A percentile compares a stretch with the other conserved stretches of the same genome.
Conservation (phyloP, 768 basidiomycete genomes). For the Auriscalpium orientale region DNA sequence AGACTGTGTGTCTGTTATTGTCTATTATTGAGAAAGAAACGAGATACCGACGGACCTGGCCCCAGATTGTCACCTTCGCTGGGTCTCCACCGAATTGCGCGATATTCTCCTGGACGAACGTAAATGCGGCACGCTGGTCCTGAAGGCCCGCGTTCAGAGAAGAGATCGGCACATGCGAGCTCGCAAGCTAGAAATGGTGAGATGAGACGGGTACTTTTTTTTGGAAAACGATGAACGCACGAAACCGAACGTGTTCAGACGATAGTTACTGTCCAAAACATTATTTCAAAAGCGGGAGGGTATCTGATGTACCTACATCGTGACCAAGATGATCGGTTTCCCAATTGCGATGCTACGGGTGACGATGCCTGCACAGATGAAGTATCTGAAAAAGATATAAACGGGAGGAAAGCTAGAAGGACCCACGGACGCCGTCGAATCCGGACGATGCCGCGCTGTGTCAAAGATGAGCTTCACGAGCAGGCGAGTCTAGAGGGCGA, state of each 20-base stretch:
- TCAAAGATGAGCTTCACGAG: constrained; percentile 13
- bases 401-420: too few relatives aligned
- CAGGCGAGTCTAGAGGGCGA: background rate
- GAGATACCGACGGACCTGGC: constrained; percentile 27
- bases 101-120: constrained; percentile 59
- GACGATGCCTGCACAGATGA: constrained; percentile 36
- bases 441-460: constrained; percentile 37
- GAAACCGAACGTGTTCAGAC: constrained; percentile 49
- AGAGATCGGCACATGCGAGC: constrained; percentile 31
- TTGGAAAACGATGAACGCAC: constrained; percentile 19
- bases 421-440: constrained; percentile 41
- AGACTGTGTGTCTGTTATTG: constrained; percentile 24
- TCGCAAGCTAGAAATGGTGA: constrained; percentile 31
- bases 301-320: constrained; percentile 26
- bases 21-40: background rate
- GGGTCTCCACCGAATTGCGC: constrained; percentile 35
- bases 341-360: constrained; percentile 36
- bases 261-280: constrained; percentile 37
- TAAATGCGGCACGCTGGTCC: constrained; percentile 54
- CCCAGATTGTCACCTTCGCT: constrained; percentile 47
- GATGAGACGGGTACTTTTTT: background rate
- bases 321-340: constrained; percentile 53
- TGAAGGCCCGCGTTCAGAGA: constrained; percentile 27
- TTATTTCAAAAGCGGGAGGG: background rate
- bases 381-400: background rate